Evolutionary conservation across 2,329 filamentous ascomycete genomes (phyloP), one percentile per base, ranked within the genome.

Genomic region (Boeremia exigua): DNA sequence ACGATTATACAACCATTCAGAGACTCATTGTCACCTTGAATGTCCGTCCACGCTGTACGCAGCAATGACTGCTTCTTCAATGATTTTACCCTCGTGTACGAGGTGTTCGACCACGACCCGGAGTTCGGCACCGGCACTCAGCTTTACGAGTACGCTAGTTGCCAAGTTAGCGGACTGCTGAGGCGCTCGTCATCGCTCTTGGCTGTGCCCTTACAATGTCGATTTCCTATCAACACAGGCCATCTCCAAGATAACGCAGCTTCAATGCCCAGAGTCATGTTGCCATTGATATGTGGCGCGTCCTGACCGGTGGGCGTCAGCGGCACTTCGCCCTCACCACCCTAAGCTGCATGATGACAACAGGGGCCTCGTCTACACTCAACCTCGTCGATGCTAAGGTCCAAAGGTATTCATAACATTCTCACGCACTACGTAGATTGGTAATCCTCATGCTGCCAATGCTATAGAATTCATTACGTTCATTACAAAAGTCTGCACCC

Each of bases 161-260:
- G 53, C 53, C 53, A 50, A 50, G 47, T 34, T 8, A 30, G 40
- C 53, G 40, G 30, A 17, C 42, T 37, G 12, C 17, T 28, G 19
- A 15, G 44, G 50, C 50, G 29, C 32, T 49, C 52, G 46, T 55
- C 46, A 55, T 55, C 17, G 7, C 5, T 29, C 53, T 56, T 56
- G 53, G 47, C 53, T 42, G 15, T 14, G 46, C 28, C 40, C 46
- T 34, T 55, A 15, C 36, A 23, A 15, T n/a, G 39, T 38, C n/a
- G 19, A 43, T 14, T 19, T 46, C 33, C 19, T 34, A 23, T 50
- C 40, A 37, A 56, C 47, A 36, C 36, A 50, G 42, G 40, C 46
- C 40, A 37, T 23, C 10, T 10, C 52, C 52, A 55, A 55, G 46
- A 45, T 19, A 30, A 23, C 12, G 29, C 33, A 29, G 14, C 29